phyloP scores from a whole-genome alignment of 352 stramenopile genomes.

The Pythium brassicae region DNA sequence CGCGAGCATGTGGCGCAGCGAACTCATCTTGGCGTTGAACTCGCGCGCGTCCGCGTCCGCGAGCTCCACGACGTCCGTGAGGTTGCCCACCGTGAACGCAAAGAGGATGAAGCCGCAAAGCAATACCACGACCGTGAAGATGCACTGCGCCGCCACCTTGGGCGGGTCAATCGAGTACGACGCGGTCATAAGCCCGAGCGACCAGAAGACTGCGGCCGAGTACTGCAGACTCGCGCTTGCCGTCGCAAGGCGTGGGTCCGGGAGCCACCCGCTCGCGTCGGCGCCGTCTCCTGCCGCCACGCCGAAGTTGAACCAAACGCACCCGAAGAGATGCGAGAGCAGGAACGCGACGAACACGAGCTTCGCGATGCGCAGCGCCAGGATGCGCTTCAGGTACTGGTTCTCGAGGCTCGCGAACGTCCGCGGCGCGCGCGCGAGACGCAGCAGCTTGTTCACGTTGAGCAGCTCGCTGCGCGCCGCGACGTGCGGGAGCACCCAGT shows the following conservation, averaged over 20 bases:
- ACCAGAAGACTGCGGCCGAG: constrained; percentile 30
- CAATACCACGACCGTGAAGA: constrained; percentile 34
- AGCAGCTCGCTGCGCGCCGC: constrained; percentile 23
- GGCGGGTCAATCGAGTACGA: constrained; percentile 28
- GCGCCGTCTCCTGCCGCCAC: too few species aligned
- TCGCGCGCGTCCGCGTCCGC: constrained; percentile 38
- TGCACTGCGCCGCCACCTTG: constrained; percentile 20
- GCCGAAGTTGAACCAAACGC: constrained; percentile 45
- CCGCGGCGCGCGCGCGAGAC: constrained; percentile 31
- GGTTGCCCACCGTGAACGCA: constrained; percentile 35
- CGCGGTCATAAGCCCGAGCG: constrained; percentile 34
- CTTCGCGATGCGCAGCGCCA: constrained; percentile 37
- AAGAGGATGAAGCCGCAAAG: constrained; percentile 37
- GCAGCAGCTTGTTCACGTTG: constrained; percentile 47
- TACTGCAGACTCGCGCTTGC: constrained; percentile 16
- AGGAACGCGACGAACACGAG: constrained; percentile 45
- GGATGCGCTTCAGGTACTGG: constrained; percentile 33
- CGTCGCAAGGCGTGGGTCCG: constrained; percentile 5
- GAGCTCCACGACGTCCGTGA: constrained; percentile 38
- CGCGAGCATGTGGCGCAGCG: constrained; percentile 27
- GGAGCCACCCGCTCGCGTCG: constrained; percentile 25
- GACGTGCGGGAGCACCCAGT: constrained; percentile 18
- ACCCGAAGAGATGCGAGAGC: constrained; percentile 42
- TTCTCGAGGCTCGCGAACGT: constrained; percentile 32
- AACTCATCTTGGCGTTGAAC: constrained; percentile 37